phyloP scores from a whole-genome alignment of 495 filamentous ascomycete species.

The Tuber indicum region DNA sequence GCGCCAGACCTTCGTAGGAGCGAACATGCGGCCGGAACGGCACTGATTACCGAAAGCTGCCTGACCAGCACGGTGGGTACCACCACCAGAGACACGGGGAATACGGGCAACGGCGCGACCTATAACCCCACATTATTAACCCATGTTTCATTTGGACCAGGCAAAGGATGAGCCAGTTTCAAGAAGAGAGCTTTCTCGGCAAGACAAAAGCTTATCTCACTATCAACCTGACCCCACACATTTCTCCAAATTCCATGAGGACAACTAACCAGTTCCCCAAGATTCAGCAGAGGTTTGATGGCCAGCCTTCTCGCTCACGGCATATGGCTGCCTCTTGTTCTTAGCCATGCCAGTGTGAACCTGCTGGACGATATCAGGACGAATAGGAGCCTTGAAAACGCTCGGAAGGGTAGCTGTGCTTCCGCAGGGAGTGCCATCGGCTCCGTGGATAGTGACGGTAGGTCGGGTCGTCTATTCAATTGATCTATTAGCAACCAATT shows the following conservation, averaged over 20 bases:
- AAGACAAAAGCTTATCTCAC: slow-evolving; percentile 4
- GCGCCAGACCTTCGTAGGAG: slow-evolving; percentile 98
- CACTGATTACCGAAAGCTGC: slow-evolving; percentile 99
- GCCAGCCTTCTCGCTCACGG: slow-evolving; percentile 99
- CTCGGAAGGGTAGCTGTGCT: slow-evolving; percentile 80
- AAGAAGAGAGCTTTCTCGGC: slow-evolving; percentile 6
- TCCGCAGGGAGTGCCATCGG: slow-evolving; percentile 83
- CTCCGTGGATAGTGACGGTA: slow-evolving; percentile 87
- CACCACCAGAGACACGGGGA: slow-evolving; percentile 98
- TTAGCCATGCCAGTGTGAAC: slow-evolving; percentile 99
- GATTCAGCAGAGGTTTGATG: slow-evolving; percentile 99
- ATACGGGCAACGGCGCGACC: slow-evolving; percentile 99
- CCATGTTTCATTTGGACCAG: slow-evolving; percentile 11
- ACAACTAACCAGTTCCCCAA: slow-evolving; percentile 94
- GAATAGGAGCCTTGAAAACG: slow-evolving; percentile 94
- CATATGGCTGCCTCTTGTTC: slow-evolving; percentile 99
- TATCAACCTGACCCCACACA: not conserved
- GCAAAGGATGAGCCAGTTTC: not conserved
- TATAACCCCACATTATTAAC: slow-evolving; percentile 43
- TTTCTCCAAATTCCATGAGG: slow-evolving; percentile 2
- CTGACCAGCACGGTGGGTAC: slow-evolving; percentile 99
- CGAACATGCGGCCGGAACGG: slow-evolving; percentile 99
- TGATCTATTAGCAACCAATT: not conserved
- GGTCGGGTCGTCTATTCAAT: slow-evolving; percentile 75
- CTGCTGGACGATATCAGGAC: slow-evolving; percentile 95